Percentiles rank a stretch among this genome's conserved stretches.
These are phyloP conservation scores for Lentinula lateritia DNA, from an alignment of 768 basidiomycete genomes.

Conservation along the genomic window DNA sequence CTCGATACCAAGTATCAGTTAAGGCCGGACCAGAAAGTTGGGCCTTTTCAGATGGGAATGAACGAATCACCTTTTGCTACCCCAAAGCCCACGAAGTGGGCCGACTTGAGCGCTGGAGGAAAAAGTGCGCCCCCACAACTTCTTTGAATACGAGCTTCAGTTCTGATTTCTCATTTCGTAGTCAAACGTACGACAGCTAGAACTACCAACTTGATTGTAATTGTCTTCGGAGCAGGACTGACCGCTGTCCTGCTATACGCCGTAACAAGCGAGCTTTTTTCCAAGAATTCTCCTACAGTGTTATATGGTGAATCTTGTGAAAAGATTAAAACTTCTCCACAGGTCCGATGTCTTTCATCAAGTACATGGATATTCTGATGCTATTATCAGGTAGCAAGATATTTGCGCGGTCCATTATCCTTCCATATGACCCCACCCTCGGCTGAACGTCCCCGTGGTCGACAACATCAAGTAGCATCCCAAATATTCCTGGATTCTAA, in stretches of 20 bases:
- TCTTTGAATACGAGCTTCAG: background rate
- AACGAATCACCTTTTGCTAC: conserved; percentile 48
- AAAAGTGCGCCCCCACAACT: conserved; percentile 49
- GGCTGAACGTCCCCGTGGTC: conserved; percentile 68
- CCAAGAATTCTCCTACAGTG: conserved; percentile 84
- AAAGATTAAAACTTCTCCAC: conserved; percentile 40
- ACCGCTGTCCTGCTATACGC: conserved; percentile 74
- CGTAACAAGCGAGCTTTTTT: conserved; percentile 78
- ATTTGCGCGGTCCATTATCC: conserved; percentile 58
- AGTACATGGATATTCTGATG: conserved; percentile 1
- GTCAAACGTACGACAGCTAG: conserved; percentile 45
- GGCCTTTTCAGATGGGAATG: conserved; percentile 75
- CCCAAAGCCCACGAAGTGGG: conserved; percentile 68
- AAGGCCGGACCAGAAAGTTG: conserved; percentile 50
- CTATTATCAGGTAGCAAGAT: conserved; percentile 53
- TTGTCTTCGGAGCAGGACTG: conserved; percentile 74
- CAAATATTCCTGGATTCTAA: conserved; percentile 67
- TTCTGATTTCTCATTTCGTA: conserved; percentile 12
- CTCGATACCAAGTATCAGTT: conserved; percentile 53
- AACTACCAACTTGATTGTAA: conserved; percentile 48
- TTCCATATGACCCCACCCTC: conserved; percentile 85
- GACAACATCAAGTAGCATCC: conserved; percentile 77
- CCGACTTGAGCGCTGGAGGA: conserved; percentile 67
- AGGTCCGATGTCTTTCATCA: conserved; percentile 26
- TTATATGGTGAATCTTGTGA: conserved; percentile 62